A percentile compares a stretch with the other conserved stretches of the same genome.
phyloP scores from a whole-genome alignment of 75 land plant species.

The Sequoiadendron giganteum region DNA sequence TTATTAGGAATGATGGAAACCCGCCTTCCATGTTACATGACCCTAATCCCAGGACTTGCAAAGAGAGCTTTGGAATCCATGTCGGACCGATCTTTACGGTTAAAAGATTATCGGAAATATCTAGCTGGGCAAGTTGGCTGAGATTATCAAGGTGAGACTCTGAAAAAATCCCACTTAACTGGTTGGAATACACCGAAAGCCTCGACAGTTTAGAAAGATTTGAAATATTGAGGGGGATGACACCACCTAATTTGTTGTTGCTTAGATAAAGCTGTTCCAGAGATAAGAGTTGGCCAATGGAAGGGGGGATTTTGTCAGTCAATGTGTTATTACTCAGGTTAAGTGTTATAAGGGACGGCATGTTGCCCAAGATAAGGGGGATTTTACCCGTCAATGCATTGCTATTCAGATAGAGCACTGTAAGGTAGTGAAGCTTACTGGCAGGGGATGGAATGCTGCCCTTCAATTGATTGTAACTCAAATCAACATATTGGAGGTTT shows the following conservation, averaged over 20 bases:
- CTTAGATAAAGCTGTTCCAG: constrained; percentile 9
- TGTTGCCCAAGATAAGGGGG: background rate
- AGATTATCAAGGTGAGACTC: background rate
- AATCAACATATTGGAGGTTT: background rate
- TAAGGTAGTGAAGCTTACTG: background rate
- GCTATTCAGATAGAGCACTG: background rate
- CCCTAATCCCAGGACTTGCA: background rate
- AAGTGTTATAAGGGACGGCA: background rate
- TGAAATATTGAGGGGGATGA: background rate
- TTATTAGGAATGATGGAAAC: background rate
- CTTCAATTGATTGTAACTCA: background rate
- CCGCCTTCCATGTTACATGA: background rate
- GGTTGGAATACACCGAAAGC: constrained; percentile 11
- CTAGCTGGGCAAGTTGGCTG: background rate
- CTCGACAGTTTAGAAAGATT: background rate
- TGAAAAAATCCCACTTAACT: background rate
- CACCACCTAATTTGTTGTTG: background rate
- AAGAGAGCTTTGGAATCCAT: background rate
- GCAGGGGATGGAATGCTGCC: background rate
- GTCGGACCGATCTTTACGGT: background rate
- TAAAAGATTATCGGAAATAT: background rate
- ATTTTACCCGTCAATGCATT: background rate
- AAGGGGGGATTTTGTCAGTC: background rate
- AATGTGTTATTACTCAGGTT: constrained; percentile 9
- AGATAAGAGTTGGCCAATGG: constrained; percentile 2